Evolutionary conservation across 345 rosid genomes (phyloP), one percentile per base, ranked within the genome.

Genomic region (Lepidium africanum): DNA sequence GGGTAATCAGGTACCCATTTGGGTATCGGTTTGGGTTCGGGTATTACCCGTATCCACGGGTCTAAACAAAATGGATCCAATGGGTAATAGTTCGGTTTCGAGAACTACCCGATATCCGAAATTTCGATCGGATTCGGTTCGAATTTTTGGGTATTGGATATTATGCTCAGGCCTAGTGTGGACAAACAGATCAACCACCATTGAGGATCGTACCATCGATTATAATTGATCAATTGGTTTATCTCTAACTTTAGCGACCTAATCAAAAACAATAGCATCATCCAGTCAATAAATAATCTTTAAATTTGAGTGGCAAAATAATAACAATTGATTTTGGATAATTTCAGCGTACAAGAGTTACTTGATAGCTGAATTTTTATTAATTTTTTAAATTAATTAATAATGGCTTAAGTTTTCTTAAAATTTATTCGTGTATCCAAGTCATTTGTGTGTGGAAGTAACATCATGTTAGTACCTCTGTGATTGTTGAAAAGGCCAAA

Each of bases 371-470:
- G 76, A 63, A 37, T 4, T 25, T 25, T 25, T 25, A 25, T 25
- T 25, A 25, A 25, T 25, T 3, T 10, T 9, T 53, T n/a, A 4
- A 3, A n/a, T 19, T 42, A 59, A 52, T 41, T 42, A 33, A 19
- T 60, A 32, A 27, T 12, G 5, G 36, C 21, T 12, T 9, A 61
- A 21, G 13, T 21, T 9, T 33, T 14, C 16, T 61, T 10, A 53
- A 43, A 11, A 17, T 48, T 13, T 32, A 48, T 48, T 65, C 76
- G 71, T 72, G 76, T 71, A 72, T 64, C 65, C 76, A 65, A 72
- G 71, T 72, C 76, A 49, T 72, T 72, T 15, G 71, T 48, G 32
- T 11, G 37, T 64, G 65, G 59, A 56, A n/a, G 38, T 57, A 48
- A 48, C 36, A 56, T 30, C 41, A 27, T 46, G 16, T 2, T 14